These are phyloP conservation scores for Lachancea sp. DNA, from an alignment of 805 yeast species.

Conservation along the genomic window DNA sequence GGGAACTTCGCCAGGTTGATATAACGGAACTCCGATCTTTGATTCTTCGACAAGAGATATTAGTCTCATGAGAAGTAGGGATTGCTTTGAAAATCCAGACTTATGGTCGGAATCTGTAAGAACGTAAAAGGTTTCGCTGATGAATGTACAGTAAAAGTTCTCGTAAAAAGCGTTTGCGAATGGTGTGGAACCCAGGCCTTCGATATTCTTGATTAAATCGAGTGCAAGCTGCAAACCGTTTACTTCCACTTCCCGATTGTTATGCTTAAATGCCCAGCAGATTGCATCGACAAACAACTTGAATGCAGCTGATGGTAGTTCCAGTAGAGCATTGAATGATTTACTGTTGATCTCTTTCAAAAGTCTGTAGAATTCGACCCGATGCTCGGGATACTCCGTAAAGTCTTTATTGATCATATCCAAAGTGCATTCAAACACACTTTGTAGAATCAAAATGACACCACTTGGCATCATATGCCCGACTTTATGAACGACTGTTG, in stretches of 20 bases:
- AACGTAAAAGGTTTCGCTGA: conserved; percentile 88
- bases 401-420: conserved; percentile 94
- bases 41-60: conserved; percentile 75
- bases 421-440: conserved; percentile 89
- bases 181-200: conserved; percentile 57
- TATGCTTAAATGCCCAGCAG: conserved; percentile 97
- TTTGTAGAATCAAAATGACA: conserved; percentile 77
- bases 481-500: conserved; percentile 80
- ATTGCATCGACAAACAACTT: conserved; percentile 88
- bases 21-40: conserved; percentile 70
- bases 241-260: conserved; percentile 93
- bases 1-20: conserved; percentile 73
- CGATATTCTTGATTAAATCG: conserved; percentile 80
- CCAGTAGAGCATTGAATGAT: conserved; percentile 78
- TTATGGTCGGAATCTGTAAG: conserved; percentile 96
- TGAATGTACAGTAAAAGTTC: conserved; percentile 80
- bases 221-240: conserved; percentile 79
- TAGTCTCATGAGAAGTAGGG: conserved; percentile 75
- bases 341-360: conserved; percentile 80
- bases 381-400: conserved; percentile 94
- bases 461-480: conserved; percentile 87
- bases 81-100: conserved; percentile 87
- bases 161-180: conserved; percentile 83
- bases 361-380: conserved; percentile 90
- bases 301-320: conserved; percentile 88